Evolutionary conservation across 2,329 filamentous ascomycete genomes (phyloP), one percentile per base, ranked within the genome.

Genomic region (Gaeumannomyces tritici): DNA sequence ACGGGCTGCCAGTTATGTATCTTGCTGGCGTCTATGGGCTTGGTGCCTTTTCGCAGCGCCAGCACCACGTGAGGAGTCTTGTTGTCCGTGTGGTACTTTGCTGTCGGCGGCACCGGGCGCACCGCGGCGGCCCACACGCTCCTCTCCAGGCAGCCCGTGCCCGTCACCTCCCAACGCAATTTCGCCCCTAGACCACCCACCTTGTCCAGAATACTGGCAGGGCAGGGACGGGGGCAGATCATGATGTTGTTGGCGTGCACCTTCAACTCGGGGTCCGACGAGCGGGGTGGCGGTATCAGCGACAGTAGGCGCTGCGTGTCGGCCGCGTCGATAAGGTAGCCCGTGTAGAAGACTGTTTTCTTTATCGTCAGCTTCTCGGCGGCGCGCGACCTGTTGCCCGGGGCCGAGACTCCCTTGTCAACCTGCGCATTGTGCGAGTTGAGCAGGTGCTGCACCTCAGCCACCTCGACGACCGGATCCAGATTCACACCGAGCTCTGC

Each of bases 291-390:
- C 4, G 88, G 88, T 26, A 91, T 77, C n/a, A 96, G 80, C 7
- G 83, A 82, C 62, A 90, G 83, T 51, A 98, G 79, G 62, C 83
- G 85, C 70, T 89, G 84, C 2, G 88, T 88, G 72, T 95, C 90
- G 29, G 83, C 79, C 59, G 85, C 80, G 55, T 81, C 81, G 66
- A 99, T 88, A 74, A 96, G 85, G 75, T 99, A 98, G 60, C 91
- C 91, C 1, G 95, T 97, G 75, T 93, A 97, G 74, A 92, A 91
- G 60, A 96, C 88, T 1, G 87, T 91, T 72, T 93, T 93, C 73
- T 90, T 91, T 72, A 99, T 91, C 67, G 84, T 82, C 64, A 95
- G 80, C 57, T 75, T 77, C 55, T 75, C 72, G 42, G 64, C 73
- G 69, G 57, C 76, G 63, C 77, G 75, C 58, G 33, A 21, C 8